These are phyloP conservation scores for Lecanosticta acicola DNA, from an alignment of 2,329 filamentous ascomycete species.

Conservation along the genomic window DNA sequence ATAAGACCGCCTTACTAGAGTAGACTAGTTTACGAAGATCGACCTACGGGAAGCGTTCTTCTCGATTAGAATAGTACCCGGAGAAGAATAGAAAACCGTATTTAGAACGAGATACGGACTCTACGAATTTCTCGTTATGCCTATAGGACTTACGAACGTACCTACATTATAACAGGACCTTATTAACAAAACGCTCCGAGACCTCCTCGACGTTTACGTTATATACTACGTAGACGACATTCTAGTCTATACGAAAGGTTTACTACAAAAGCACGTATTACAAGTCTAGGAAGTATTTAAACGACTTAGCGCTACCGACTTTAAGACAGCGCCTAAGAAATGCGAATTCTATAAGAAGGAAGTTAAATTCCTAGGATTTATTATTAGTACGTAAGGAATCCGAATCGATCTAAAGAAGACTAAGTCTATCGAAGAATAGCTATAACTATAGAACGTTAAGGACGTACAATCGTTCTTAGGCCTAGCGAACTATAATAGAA, in stretches of 20 bases:
- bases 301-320: neutral
- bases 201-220: slow-evolving; percentile 20
- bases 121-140: slow-evolving; percentile 23
- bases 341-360: slow-evolving; percentile 28
- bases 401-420: slow-evolving; percentile 27
- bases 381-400: slow-evolving; percentile 25
- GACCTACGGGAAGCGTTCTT: slow-evolving; percentile 23
- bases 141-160: slow-evolving; percentile 20
- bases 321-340: slow-evolving; percentile 18
- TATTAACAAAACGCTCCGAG: slow-evolving; percentile 21
- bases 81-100: slow-evolving; percentile 20
- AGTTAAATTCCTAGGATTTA: slow-evolving; percentile 31
- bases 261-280: neutral
- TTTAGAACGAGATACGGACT: slow-evolving; percentile 16
- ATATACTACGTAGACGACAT: slow-evolving; percentile 22
- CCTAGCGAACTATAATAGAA: slow-evolving; percentile 6
- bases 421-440: slow-evolving; percentile 24
- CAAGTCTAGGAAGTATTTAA: slow-evolving; percentile 10
- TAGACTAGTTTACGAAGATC: slow-evolving; percentile 18
- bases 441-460: slow-evolving; percentile 16
- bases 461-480: slow-evolving; percentile 21
- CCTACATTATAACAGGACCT: slow-evolving; percentile 21
- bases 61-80: slow-evolving; percentile 19
- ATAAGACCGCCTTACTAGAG: slow-evolving; percentile 14
- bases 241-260: slow-evolving; percentile 17